phyloP scores from a whole-genome alignment of 2,329 filamentous ascomycete genomes.

The Diaporthe humulicola region DNA sequence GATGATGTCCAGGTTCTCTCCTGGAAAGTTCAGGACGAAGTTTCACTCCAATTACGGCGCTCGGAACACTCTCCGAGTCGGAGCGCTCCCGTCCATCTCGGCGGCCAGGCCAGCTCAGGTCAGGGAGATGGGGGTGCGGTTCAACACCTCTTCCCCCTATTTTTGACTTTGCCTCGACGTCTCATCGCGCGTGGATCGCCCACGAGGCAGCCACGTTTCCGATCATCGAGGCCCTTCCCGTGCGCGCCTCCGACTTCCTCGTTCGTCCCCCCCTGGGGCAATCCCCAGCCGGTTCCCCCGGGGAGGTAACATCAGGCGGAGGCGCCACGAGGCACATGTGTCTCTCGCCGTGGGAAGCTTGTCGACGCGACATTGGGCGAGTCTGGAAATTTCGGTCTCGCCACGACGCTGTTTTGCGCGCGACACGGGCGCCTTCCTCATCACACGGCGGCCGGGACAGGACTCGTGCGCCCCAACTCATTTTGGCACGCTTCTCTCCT shows the following conservation, averaged over 20 bases:
- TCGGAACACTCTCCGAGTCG: slow-evolving; percentile 17
- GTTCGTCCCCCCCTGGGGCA: slow-evolving; percentile 4
- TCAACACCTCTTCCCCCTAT: neutral
- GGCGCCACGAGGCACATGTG: slow-evolving; percentile 3
- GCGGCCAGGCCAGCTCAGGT: slow-evolving; percentile 13
- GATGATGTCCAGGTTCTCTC: neutral
- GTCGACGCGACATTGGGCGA: slow-evolving; percentile 15
- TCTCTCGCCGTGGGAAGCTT: neutral
- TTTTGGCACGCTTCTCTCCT: neutral
- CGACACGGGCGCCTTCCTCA: neutral
- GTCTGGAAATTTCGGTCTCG: slow-evolving; percentile 8
- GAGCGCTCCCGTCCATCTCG: slow-evolving; percentile 1
- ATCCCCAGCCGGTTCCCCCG: neutral
- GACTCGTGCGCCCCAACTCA: neutral
- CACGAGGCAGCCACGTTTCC: slow-evolving; percentile 30
- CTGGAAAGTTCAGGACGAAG: slow-evolving; percentile 13
- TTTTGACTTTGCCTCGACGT: slow-evolving; percentile 22
- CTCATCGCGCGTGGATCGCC: slow-evolving; percentile 30
- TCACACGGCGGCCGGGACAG: slow-evolving; percentile 19
- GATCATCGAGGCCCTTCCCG: slow-evolving; percentile 16
- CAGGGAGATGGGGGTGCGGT: neutral
- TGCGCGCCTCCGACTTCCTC: neutral
- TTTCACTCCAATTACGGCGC: slow-evolving; percentile 17
- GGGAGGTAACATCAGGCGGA: slow-evolving; percentile 15
- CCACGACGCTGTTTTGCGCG: slow-evolving; percentile 4